phyloP scores from a whole-genome alignment of 2,329 filamentous ascomycete genomes.

The Diaporthe aspalathi region DNA sequence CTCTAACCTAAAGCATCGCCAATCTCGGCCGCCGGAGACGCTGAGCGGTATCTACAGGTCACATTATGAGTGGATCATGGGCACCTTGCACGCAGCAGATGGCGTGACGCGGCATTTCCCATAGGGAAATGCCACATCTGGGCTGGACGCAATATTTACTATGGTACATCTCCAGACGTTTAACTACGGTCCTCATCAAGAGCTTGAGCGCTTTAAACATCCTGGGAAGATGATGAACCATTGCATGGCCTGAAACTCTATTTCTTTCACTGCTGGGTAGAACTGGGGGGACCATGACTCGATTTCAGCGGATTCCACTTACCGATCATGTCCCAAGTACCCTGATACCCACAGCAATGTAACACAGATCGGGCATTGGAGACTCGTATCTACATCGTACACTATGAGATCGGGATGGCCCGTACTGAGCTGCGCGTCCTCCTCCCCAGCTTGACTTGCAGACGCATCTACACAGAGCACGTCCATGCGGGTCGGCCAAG shows the following conservation, averaged over 20 bases:
- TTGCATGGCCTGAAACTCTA: conserved; percentile 27
- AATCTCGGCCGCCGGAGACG: conserved; percentile 7
- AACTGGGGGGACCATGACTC: conserved; percentile 11
- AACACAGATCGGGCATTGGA: neutral
- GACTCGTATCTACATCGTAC: too few species aligned
- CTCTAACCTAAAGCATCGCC: conserved; percentile 17
- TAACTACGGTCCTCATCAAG: neutral
- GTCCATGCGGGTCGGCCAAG: conserved; percentile 2
- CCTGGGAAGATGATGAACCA: conserved; percentile 22
- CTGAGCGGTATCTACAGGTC: neutral
- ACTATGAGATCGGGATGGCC: conserved; percentile 16
- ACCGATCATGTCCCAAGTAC: neutral
- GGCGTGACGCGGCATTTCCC: neutral
- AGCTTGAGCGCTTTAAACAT: neutral
- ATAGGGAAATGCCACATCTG: neutral
- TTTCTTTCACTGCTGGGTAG: conserved; percentile 7
- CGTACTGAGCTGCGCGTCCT: neutral
- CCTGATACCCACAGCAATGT: conserved; percentile 6
- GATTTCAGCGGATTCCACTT: neutral
- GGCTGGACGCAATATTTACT: too few species aligned
- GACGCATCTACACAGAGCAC: neutral
- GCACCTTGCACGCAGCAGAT: conserved; percentile 5
- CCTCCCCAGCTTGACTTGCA: neutral
- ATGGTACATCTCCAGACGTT: neutral
- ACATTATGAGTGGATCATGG: neutral